A percentile compares a stretch with the other conserved stretches of the same genome.
Evolutionary conservation across 768 basidiomycete genomes (phyloP).

Genomic region (Suillus clintonianus): DNA sequence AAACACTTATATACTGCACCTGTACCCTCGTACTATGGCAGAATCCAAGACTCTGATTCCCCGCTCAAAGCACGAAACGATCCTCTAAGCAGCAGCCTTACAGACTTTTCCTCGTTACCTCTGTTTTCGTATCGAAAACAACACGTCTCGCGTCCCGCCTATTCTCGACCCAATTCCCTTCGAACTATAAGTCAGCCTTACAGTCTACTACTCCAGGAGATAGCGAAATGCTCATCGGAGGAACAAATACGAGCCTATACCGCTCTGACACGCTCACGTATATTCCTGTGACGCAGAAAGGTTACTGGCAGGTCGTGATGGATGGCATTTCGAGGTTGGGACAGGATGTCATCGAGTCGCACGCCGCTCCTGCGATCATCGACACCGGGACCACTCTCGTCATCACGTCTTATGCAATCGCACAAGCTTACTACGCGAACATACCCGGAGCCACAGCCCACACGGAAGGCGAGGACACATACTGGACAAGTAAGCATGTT

Average conservation of each 20-base stretch:
- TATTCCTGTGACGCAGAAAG: constrained; percentile 24
- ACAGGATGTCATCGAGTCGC: neutral
- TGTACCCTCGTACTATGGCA: too few relatives aligned
- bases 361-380: constrained; percentile 24
- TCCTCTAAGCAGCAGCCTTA: too few relatives aligned
- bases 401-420: constrained; percentile 17
- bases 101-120: too few relatives aligned
- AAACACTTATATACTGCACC: too few relatives aligned
- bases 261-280: constrained; percentile 30
- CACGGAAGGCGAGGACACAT: constrained; percentile 10
- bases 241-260: constrained; percentile 39
- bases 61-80: too few relatives aligned
- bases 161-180: too few relatives aligned
- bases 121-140: too few relatives aligned
- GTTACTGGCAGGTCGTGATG: constrained; percentile 38
- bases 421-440: constrained; percentile 21
- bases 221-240: constrained; percentile 24
- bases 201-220: constrained; percentile 17
- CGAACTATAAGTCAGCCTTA: too few relatives aligned
- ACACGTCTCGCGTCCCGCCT: too few relatives aligned
- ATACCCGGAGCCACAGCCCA: constrained; percentile 25
- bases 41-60: too few relatives aligned
- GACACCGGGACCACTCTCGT: constrained; percentile 34
- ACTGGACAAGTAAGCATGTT: constrained; percentile 32
- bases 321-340: constrained; percentile 13